These are phyloP conservation scores for Candida krabiensis DNA, from an alignment of 805 yeast species.

Conservation along the genomic window DNA sequence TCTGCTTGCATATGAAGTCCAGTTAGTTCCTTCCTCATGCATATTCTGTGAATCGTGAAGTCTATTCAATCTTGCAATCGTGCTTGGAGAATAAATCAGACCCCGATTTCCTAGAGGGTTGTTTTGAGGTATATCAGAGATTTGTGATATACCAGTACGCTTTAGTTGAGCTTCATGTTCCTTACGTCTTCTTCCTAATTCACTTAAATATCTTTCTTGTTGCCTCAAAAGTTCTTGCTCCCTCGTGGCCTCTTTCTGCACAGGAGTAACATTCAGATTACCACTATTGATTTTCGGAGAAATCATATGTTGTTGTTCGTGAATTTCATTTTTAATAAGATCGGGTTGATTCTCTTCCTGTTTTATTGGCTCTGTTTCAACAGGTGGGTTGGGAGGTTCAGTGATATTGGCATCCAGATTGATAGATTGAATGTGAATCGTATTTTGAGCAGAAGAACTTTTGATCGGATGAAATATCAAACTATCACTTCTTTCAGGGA, in stretches of 20 bases:
- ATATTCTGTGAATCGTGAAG: slow-evolving; percentile 4
- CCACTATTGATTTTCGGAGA: no score
- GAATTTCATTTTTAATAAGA: no score
- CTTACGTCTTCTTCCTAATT: slow-evolving; percentile 14
- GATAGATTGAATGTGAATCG: no score
- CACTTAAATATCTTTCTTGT: neutral
- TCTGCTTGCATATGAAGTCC: slow-evolving; percentile 10
- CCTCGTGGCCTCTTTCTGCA: neutral
- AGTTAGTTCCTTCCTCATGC: slow-evolving; percentile 12
- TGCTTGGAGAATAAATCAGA: slow-evolving; percentile 24
- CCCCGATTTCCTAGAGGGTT: slow-evolving; percentile 14
- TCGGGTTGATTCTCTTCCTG: no score
- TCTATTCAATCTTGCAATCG: slow-evolving; percentile 14
- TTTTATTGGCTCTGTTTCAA: no score
- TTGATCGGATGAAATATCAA: neutral
- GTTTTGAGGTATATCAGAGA: slow-evolving; percentile 12
- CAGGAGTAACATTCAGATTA: no score
- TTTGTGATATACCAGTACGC: slow-evolving; percentile 22
- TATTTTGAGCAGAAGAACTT: no score
- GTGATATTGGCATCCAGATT: no score
- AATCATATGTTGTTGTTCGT: no score
- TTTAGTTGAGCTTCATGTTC: slow-evolving; percentile 20
- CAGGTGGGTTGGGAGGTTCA: no score
- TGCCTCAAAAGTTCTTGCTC: neutral
- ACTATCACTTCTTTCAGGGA: slow-evolving; percentile 8